These are phyloP conservation scores for Paracamarosporium sp. DNA, from an alignment of 2,329 filamentous ascomycete genomes.

Conservation along the genomic window DNA sequence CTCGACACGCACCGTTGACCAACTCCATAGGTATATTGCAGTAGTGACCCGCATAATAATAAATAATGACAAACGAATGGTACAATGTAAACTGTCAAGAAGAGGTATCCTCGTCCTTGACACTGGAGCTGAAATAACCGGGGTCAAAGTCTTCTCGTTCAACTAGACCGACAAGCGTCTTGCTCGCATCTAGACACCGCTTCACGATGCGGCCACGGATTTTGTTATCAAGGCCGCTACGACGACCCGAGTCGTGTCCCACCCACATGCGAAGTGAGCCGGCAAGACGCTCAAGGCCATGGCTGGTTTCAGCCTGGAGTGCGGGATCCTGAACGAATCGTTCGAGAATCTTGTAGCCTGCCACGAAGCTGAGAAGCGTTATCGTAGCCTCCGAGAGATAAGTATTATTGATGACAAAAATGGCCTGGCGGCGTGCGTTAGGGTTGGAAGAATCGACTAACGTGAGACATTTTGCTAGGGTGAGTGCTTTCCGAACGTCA, in stretches of 20 bases:
- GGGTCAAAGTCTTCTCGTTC: constrained; percentile 28
- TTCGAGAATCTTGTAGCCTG: constrained; percentile 50
- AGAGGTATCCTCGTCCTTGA: constrained; percentile 27
- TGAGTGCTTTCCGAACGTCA: constrained; percentile 64
- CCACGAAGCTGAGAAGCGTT: constrained; percentile 55
- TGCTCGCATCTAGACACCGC: constrained; percentile 51
- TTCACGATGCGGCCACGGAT: constrained; percentile 49
- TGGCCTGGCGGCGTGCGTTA: constrained; percentile 46
- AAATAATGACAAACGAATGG: background rate
- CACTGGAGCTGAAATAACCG: constrained; percentile 33
- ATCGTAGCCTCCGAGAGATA: constrained; percentile 48
- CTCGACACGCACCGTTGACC: background rate
- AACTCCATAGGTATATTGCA: background rate
- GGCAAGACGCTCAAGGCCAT: constrained; percentile 53
- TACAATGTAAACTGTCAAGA: background rate
- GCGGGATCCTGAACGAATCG: constrained; percentile 42
- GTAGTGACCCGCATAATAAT: background rate
- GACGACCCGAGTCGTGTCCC: constrained; percentile 51
- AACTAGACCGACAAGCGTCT: constrained; percentile 49
- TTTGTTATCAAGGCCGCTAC: constrained; percentile 48
- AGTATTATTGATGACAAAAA: constrained; percentile 48
- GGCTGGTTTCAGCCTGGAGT: constrained; percentile 39
- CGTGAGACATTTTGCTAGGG: constrained; percentile 65
- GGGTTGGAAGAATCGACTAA: constrained; percentile 51
- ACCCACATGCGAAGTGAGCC: constrained; percentile 55